A percentile compares a stretch with the other conserved stretches of the same genome.
These are phyloP conservation scores for Triticum urartu DNA, from an alignment of 176 grass and related monocot species.

Conservation along the genomic window DNA sequence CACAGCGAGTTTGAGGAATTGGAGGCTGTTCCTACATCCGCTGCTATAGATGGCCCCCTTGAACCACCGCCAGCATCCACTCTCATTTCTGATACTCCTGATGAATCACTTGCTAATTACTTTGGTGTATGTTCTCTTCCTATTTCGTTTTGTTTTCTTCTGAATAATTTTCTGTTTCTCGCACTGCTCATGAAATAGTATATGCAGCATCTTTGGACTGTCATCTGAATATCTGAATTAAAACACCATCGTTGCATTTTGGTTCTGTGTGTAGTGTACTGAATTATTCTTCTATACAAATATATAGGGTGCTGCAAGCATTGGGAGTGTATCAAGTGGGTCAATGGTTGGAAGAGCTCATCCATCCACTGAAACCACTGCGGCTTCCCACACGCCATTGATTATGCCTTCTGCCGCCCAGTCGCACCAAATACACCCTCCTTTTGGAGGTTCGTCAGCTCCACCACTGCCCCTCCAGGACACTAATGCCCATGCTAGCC, in stretches of 20 bases:
- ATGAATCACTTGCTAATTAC: slow-evolving; percentile 62
- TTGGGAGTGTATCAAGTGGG: slow-evolving; percentile 44
- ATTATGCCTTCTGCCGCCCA: slow-evolving; percentile 30
- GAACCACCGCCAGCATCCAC: slow-evolving; percentile 47
- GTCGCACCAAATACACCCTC: slow-evolving; percentile 41
- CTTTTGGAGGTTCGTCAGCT: slow-evolving; percentile 46
- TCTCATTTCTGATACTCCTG: slow-evolving; percentile 46
- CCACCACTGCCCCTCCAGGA: slow-evolving; percentile 38
- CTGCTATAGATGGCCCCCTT: slow-evolving; percentile 75
- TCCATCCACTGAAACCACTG: slow-evolving; percentile 24
- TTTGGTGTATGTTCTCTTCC: slow-evolving; percentile 48
- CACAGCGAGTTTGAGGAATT: slow-evolving; percentile 80
- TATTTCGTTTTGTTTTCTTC: neutral
- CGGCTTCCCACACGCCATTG: slow-evolving; percentile 37
- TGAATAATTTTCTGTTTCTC: neutral
- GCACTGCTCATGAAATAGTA: neutral
- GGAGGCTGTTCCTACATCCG: slow-evolving; percentile 71
- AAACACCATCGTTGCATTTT: neutral
- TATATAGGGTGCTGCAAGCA: slow-evolving; percentile 52
- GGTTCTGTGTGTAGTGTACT: slow-evolving; percentile 1
- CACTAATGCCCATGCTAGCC: slow-evolving; percentile 28
- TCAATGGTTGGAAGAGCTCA: slow-evolving; percentile 39
- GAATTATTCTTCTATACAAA: slow-evolving; percentile 15
- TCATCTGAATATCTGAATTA: slow-evolving; percentile 4
- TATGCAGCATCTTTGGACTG: neutral